Base-by-base conservation (phyloP, 352 stramenopile species). In the Plasmopara viticola region DNA sequence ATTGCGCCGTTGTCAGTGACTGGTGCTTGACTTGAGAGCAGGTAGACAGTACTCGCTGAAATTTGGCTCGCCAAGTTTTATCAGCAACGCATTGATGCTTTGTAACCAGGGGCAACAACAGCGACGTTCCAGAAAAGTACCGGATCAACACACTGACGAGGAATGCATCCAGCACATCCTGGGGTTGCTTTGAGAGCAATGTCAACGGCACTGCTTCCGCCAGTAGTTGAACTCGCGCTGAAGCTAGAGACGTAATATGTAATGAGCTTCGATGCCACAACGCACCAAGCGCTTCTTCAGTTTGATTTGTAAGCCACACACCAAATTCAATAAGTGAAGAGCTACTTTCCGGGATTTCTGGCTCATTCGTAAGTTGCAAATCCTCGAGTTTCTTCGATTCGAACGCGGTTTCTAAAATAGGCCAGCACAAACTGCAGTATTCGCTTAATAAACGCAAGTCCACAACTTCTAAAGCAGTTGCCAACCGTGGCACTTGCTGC, bases 391-490 rank as follows among this genome's bases (percentile, higher is more conserved):
- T 30, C 18, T 34, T 53, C 40, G 17, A 33, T n/a, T 46, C 17
- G 31, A 13, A 14, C 4, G 9, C 34, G 13, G 9, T 33, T 17
- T 49, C 44, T 25, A 25, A 39, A 41, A 34, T n/a, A 30, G 38
- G 13, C 35, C 31, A 6, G 31, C 58, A 37, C 14, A 56, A 42
- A 45, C 52, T 48, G 13, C 61, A 70, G 20, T 68, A 68, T 14
- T 66, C 48, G 53, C 58, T 66, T 39, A 68, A 64, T 9, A 89
- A 39, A 29, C 70, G 72, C 10, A 90, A 34, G 12, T 72, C 67
- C 44, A 72, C 66, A 31, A 87, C 40, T 14, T 74, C 70, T 3
- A 56, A 52, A 0, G 70, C 45, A 40, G 67, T 68, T 28, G 52
- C 18, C 30, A 86, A 52, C 17, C 64, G 56, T 5, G 56, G 60